Base-by-base conservation (phyloP, 257 asterid species). In the Nicotiana obtusifolia region DNA sequence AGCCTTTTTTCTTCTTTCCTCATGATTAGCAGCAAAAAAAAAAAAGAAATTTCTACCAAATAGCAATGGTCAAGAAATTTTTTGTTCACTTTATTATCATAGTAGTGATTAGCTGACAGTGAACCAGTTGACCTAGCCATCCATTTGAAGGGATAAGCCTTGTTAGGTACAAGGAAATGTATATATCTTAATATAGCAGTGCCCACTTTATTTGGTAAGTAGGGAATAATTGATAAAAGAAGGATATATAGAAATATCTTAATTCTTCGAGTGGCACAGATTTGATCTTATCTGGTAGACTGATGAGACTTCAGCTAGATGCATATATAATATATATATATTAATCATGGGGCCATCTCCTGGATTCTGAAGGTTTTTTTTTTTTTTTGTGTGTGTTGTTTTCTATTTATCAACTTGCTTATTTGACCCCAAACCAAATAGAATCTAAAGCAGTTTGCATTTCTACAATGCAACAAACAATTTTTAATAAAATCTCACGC, bases 401-500 rank as follows among this genome's bases (percentile, higher is more conserved):
- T 56, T 17, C 1, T 17, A 2, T 56, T 5, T 56, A 56, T 56
- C 62, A 56, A 56, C 62, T 17, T 56, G 77, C 54, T 68, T 68
- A 68, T 54, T 59, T 71, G 80, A 71, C 83, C 77, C 82, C 81
- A 83, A 20, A 56, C 24, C 28, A 24, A 24, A 64, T 7, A 68
- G 77, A 68, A 49, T 65, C 19, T 77, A 71, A 80, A 78, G 77
- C 31, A 86, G 82, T 60, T 83, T 86, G 85, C 90, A 82, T 85
- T 52, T 83, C 47, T 60, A 80, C 84, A 82, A 82, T 85, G 88
- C 88, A 80, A 83, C 81, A 59, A 31, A 44, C 82, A 82, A 54
- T 54, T 57, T 15, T 67, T 14, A 82, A 76, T 49, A 53, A 65
- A 33, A 37, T 52, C 14, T 77, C 82, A 41, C 49, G 61, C 82